Percentiles rank a stretch among this genome's conserved stretches.
Conservation (phyloP, 2,329 filamentous ascomycete genomes). For the Whalleya microplaca region DNA sequence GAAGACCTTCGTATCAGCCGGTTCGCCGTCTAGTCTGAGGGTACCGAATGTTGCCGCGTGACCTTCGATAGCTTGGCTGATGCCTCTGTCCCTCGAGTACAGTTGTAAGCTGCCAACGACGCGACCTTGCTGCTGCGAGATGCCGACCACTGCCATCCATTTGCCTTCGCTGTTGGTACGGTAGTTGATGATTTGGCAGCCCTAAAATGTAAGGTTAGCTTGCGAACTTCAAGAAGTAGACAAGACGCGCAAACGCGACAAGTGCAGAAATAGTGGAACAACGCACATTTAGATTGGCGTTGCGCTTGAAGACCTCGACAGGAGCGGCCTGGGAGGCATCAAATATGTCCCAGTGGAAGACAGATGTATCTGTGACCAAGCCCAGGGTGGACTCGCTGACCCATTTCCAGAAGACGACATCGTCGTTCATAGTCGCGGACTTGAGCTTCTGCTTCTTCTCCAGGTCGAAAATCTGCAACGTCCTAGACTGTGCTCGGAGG, state of each 20-base stretch:
- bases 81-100: slow-evolving; percentile 92
- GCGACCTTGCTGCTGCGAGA: slow-evolving; percentile 88
- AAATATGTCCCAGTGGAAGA: slow-evolving; percentile 98
- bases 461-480: slow-evolving; percentile 97
- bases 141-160: slow-evolving; percentile 98
- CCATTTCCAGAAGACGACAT: slow-evolving; percentile 99
- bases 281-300: slow-evolving; percentile 82
- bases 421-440: slow-evolving; percentile 94
- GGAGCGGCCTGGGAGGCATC: slow-evolving; percentile 78
- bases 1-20: slow-evolving; percentile 92
- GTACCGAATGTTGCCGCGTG: slow-evolving; percentile 95
- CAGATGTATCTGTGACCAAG: slow-evolving; percentile 85
- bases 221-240: neutral
- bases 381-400: slow-evolving; percentile 87
- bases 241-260: neutral
- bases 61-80: slow-evolving; percentile 97
- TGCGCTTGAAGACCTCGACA: slow-evolving; percentile 92
- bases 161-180: slow-evolving; percentile 93
- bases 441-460: slow-evolving; percentile 93
- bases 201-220: slow-evolving; percentile 53
- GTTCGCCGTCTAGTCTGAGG: slow-evolving; percentile 83
- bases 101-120: slow-evolving; percentile 97
- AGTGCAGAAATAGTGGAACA: neutral
- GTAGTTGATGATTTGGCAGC: slow-evolving; percentile 99
- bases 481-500: slow-evolving; percentile 90